Evolutionary conservation across 2,329 filamentous ascomycete species (phyloP).

Genomic region (Fusarium odoratissimum): DNA sequence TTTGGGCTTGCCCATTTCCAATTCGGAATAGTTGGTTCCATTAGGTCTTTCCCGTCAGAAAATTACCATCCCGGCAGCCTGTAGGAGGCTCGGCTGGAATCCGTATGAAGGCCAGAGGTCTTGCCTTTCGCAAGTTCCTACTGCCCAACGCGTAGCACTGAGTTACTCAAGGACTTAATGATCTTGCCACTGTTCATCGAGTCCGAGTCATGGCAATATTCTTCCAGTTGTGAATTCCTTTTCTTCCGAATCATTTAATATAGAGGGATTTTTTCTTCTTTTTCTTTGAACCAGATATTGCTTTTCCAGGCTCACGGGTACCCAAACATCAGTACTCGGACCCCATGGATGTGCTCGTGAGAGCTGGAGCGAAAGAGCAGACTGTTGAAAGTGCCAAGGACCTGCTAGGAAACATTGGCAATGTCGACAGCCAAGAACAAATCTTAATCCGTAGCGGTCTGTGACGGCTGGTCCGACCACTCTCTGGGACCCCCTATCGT

Average conservation of each 20-base stretch:
- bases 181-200: neutral
- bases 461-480: slow-evolving; percentile 31
- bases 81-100: slow-evolving; percentile 34
- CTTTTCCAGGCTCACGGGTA: neutral
- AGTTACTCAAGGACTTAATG: neutral
- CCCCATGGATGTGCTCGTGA: neutral
- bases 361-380: slow-evolving; percentile 18
- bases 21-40: slow-evolving; percentile 34
- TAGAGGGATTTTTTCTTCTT: neutral
- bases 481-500: slow-evolving; percentile 20
- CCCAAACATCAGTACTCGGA: neutral
- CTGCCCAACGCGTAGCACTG: neutral
- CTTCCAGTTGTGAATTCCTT: neutral
- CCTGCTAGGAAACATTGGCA: slow-evolving; percentile 28
- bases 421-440: slow-evolving; percentile 11
- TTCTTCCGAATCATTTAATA: neutral
- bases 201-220: neutral
- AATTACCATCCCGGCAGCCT: slow-evolving; percentile 9
- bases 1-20: slow-evolving; percentile 32
- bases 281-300: neutral
- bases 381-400: slow-evolving; percentile 33
- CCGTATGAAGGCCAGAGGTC: slow-evolving; percentile 10
- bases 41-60: slow-evolving; percentile 20
- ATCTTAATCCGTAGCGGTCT: slow-evolving; percentile 38
- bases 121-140: neutral